phyloP scores from a whole-genome alignment of 768 basidiomycete species.

The Rubroboletus pulcherrimus region DNA sequence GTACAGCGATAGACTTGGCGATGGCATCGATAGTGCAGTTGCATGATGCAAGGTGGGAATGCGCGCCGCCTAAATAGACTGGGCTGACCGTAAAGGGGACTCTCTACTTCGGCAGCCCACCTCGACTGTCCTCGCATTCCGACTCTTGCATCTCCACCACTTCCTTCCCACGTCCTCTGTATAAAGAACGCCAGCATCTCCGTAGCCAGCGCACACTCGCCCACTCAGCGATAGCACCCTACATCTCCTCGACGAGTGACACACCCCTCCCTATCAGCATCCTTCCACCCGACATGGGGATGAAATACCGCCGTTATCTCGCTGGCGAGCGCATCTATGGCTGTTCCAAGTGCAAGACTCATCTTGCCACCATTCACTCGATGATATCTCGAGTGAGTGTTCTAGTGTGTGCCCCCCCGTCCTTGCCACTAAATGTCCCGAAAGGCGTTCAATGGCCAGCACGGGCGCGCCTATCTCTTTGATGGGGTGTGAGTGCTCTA shows the following conservation, averaged over 20 bases:
- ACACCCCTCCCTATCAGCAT: not conserved
- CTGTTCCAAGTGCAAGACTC: slow-evolving; percentile 82
- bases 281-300: slow-evolving; percentile 58
- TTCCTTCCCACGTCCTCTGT: slow-evolving; percentile 28
- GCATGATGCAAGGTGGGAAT: slow-evolving; percentile 25
- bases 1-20: not conserved
- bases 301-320: slow-evolving; percentile 86
- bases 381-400: slow-evolving; percentile 81
- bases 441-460: slow-evolving; percentile 96
- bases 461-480: slow-evolving; percentile 93
- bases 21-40: slow-evolving; percentile 6
- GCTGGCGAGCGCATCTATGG: slow-evolving; percentile 84
- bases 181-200: slow-evolving; percentile 23
- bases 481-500: slow-evolving; percentile 74
- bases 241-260: not conserved
- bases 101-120: slow-evolving; percentile 2
- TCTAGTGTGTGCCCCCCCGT: not conserved
- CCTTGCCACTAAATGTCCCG: slow-evolving; percentile 14
- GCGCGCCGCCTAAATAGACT: slow-evolving; percentile 16
- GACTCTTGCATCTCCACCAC: slow-evolving; percentile 7
- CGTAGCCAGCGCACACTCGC: not conserved
- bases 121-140: slow-evolving; percentile 4
- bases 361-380: slow-evolving; percentile 85
- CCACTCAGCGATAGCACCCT: slow-evolving; percentile 3
- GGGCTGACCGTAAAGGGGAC: slow-evolving; percentile 23